A percentile compares a stretch with the other conserved stretches of the same genome.
These are phyloP conservation scores for Leccinum imitatum DNA, from an alignment of 768 basidiomycete genomes.

Conservation along the genomic window DNA sequence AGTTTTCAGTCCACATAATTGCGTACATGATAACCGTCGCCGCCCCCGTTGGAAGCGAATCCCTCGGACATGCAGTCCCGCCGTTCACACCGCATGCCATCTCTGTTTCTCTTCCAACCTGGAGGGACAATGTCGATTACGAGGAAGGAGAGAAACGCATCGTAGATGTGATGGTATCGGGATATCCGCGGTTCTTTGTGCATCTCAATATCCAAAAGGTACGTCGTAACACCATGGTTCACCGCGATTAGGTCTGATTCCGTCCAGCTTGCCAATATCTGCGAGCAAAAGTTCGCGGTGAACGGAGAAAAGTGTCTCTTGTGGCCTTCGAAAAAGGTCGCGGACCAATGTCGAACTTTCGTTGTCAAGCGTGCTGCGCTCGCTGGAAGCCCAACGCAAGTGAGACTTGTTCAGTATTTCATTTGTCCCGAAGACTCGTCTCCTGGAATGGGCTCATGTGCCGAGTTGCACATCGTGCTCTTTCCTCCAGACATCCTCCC, in stretches of 20 bases:
- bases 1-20: background rate
- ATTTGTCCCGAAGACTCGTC: slow-evolving; percentile 60
- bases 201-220: slow-evolving; percentile 85
- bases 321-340: slow-evolving; percentile 69
- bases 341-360: slow-evolving; percentile 75
- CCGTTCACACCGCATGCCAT: slow-evolving; percentile 83
- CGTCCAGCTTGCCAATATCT: slow-evolving; percentile 71
- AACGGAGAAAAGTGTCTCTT: slow-evolving; percentile 76
- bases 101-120: slow-evolving; percentile 92
- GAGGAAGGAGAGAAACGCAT: slow-evolving; percentile 87
- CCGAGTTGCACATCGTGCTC: slow-evolving; percentile 80
- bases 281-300: slow-evolving; percentile 74
- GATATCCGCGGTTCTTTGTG: slow-evolving; percentile 95
- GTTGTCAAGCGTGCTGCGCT: slow-evolving; percentile 50
- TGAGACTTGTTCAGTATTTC: slow-evolving; percentile 67
- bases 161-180: slow-evolving; percentile 75
- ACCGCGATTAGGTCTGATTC: background rate
- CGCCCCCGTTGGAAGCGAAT: slow-evolving; percentile 10
- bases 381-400: slow-evolving; percentile 43
- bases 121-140: slow-evolving; percentile 89
- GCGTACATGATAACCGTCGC: slow-evolving; percentile 8
- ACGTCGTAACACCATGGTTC: slow-evolving; percentile 20
- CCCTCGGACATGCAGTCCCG: slow-evolving; percentile 55
- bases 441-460: slow-evolving; percentile 30
- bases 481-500: slow-evolving; percentile 61